Evolutionary conservation across 1,284 basidiomycete species (phyloP).

Genomic region (Peniophora sp.): DNA sequence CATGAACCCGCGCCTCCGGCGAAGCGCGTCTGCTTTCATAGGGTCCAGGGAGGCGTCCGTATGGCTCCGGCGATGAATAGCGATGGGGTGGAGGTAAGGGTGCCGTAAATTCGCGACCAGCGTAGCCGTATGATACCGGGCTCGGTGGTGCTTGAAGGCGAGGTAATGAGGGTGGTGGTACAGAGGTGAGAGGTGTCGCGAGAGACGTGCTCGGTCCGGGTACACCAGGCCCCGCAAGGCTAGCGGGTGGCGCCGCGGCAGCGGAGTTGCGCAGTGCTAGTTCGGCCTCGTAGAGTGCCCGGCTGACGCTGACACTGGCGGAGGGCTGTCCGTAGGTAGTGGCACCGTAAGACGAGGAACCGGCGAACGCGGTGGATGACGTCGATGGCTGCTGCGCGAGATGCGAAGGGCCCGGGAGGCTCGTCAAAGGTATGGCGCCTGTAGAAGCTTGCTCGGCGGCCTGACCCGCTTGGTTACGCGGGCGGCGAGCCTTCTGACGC

Average conservation of each 20-base stretch:
- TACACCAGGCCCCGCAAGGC: conserved; percentile 56
- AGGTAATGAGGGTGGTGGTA: too few relatives aligned
- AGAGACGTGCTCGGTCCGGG: conserved; percentile 31
- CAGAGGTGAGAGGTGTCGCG: too few relatives aligned
- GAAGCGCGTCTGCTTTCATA: not conserved
- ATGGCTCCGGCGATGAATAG: not conserved
- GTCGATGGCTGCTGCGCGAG: not conserved
- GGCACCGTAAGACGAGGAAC: conserved; percentile 8
- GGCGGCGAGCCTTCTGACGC: conserved; percentile 71
- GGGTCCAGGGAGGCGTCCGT: not conserved
- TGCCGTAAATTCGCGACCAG: too few relatives aligned
- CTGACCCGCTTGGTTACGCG: conserved; percentile 30
- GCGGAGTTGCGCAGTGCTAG: not conserved
- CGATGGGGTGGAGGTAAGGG: not conserved
- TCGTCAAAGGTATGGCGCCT: conserved; percentile 32
- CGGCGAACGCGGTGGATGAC: conserved; percentile 13
- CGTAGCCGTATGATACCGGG: too few relatives aligned
- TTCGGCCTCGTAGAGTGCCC: not conserved
- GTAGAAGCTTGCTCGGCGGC: not conserved
- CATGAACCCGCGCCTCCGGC: not conserved
- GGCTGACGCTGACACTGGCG: conserved; percentile 1
- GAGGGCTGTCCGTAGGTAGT: too few relatives aligned
- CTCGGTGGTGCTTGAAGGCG: too few relatives aligned
- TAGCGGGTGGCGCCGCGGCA: conserved; percentile 6
- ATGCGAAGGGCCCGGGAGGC: conserved; percentile 22